Evolutionary conservation across 2,329 filamentous ascomycete species (phyloP).

Genomic region (Penicillium janthinellum): DNA sequence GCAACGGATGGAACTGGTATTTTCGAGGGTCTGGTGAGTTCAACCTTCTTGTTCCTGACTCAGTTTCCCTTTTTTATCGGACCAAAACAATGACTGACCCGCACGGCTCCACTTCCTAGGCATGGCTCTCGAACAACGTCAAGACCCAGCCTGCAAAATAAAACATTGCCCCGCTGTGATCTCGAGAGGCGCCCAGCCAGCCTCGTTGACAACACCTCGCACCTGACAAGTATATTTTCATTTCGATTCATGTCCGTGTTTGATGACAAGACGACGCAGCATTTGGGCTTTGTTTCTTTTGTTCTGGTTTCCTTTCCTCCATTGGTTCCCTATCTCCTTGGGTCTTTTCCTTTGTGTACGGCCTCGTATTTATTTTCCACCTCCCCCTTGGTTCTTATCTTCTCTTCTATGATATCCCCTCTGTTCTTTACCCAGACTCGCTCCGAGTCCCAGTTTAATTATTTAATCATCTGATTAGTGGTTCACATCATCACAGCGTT

Average conservation of each 20-base stretch:
- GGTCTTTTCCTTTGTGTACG: slow-evolving; percentile 2
- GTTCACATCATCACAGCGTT: slow-evolving; percentile 23
- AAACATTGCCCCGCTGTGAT: slow-evolving; percentile 21
- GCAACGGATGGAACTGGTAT: slow-evolving; percentile 80
- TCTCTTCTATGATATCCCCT: slow-evolving; percentile 49
- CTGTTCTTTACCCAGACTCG: slow-evolving; percentile 39
- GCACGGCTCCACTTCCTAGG: slow-evolving; percentile 40
- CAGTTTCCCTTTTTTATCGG: too few relatives aligned
- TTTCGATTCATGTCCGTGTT: slow-evolving; percentile 42
- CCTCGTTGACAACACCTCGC: slow-evolving; percentile 41
- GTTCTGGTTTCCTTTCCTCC: slow-evolving; percentile 25
- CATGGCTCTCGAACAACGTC: slow-evolving; percentile 83
- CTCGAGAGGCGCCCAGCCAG: slow-evolving; percentile 22
- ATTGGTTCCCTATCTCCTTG: slow-evolving; percentile 21
- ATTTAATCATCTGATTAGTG: slow-evolving; percentile 29
- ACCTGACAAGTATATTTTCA: slow-evolving; percentile 28
- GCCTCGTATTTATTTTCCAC: neutral
- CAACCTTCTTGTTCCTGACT: neutral
- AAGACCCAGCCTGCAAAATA: slow-evolving; percentile 57
- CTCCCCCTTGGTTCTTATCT: slow-evolving; percentile 24
- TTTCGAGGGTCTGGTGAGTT: slow-evolving; percentile 71
- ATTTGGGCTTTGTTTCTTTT: slow-evolving; percentile 37
- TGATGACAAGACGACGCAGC: slow-evolving; percentile 47
- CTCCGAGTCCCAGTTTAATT: slow-evolving; percentile 35
- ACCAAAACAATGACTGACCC: slow-evolving; percentile 20